Evolutionary conservation across 208 protist genomes (phyloP).

Genomic region (Wallacemonas sp.): DNA sequence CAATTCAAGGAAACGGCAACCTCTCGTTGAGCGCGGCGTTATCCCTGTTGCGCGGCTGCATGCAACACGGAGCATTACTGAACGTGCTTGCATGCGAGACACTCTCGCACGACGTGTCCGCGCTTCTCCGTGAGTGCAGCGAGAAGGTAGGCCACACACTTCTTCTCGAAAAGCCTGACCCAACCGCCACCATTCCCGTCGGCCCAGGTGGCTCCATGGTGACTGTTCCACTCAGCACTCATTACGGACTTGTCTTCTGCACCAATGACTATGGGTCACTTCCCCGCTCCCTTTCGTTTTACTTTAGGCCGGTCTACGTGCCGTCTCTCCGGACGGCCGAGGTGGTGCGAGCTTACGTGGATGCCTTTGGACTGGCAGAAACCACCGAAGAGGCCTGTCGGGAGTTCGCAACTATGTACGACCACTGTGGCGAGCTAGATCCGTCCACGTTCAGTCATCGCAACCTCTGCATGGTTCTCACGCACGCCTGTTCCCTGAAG

Average conservation of each 20-base stretch:
- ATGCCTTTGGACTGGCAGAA: constrained; percentile 35
- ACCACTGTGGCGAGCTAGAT: constrained; percentile 42
- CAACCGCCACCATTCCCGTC: constrained; percentile 22
- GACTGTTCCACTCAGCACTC: constrained; percentile 16
- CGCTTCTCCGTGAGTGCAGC: constrained; percentile 7
- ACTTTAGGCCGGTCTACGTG: constrained; percentile 50
- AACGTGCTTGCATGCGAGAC: constrained; percentile 60
- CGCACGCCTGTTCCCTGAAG: constrained; percentile 13
- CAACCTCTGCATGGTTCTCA: constrained; percentile 39
- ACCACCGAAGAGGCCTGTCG: constrained; percentile 12
- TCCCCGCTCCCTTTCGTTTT: constrained; percentile 24
- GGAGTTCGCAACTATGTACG: constrained; percentile 55
- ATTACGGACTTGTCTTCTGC: constrained; percentile 31
- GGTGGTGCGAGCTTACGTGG: constrained; percentile 43
- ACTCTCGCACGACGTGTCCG: constrained; percentile 18
- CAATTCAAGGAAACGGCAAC: constrained; percentile 43
- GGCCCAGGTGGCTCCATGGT: constrained; percentile 21
- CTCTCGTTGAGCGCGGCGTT: constrained; percentile 32
- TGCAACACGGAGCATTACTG: constrained; percentile 58
- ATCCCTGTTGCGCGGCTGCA: constrained; percentile 50
- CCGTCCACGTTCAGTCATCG: constrained; percentile 45
- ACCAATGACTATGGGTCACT: constrained; percentile 17
- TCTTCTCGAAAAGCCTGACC: constrained; percentile 6
- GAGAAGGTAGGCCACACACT: constrained; percentile 3
- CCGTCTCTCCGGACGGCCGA: constrained; percentile 28